phyloP scores from a whole-genome alignment of 805 yeast species.

The Saccharomycopsis sp. region DNA sequence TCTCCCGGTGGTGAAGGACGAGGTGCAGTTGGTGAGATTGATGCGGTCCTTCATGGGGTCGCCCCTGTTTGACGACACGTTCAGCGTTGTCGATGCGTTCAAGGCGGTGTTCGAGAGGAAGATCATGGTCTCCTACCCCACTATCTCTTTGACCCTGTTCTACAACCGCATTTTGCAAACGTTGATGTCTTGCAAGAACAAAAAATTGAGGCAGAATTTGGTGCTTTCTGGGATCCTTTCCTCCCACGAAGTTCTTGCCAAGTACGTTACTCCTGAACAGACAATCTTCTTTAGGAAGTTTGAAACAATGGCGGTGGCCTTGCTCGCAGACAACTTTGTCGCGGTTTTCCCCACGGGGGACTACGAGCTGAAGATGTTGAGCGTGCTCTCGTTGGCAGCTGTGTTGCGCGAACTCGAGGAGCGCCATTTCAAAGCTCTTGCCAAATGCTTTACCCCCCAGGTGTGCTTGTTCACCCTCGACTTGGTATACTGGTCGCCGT shows the following conservation, averaged over 20 bases:
- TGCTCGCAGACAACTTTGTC: conserved; percentile 7
- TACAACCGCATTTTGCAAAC: conserved; percentile 7
- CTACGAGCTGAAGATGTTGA: conserved; percentile 8
- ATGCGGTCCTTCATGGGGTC: conserved; percentile 5
- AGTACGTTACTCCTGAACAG: conserved; percentile 11
- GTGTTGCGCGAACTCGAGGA: conserved; percentile 8
- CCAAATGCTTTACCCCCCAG: no score
- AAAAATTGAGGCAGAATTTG: conserved; percentile 11
- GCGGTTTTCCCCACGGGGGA: neutral
- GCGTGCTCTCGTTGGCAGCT: conserved; percentile 10
- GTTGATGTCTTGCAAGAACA: neutral
- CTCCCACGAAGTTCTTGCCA: conserved; percentile 1
- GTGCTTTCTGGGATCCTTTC: conserved; percentile 13
- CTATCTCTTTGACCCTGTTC: conserved; percentile 13
- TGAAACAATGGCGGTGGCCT: conserved; percentile 5
- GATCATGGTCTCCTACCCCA: conserved; percentile 14
- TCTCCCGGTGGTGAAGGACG: conserved; percentile 11
- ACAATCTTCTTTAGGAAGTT: conserved; percentile 10
- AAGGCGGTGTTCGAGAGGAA: conserved; percentile 9
- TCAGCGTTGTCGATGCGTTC: conserved; percentile 8
- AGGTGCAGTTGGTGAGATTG: neutral
- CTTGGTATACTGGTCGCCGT: conserved; percentile 6
- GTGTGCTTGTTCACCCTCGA: conserved; percentile 6
- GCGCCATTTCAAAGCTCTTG: neutral
- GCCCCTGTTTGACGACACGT: conserved; percentile 7